Base-by-base conservation (phyloP, 768 basidiomycete genomes). In the Psilocybe cubensis region DNA sequence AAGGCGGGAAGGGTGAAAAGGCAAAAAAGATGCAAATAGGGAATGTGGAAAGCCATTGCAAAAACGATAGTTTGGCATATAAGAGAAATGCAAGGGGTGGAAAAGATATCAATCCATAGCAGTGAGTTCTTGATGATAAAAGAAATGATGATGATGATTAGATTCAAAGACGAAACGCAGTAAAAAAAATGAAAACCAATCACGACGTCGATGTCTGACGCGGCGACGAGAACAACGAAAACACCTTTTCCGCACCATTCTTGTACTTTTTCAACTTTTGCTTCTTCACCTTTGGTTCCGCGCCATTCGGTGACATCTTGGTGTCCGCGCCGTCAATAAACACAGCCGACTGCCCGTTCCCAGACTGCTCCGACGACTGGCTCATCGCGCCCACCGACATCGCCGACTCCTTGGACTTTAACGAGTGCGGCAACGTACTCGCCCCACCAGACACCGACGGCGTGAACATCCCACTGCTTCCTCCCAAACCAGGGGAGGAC, bases 201-300 rank as follows among this genome's bases (percentile, higher is more conserved):
- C 48, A 58, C 20, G 56, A 52, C 40, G 58, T 45, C 12, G 59
- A 54, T 38, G 58, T 45, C 46, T 80, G 83, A 56, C 82, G 88
- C 58, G 89, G 87, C 24, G 88, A 84, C 41, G 88, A 87, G 71
- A 94, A 93, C 61, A 94, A 76, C 28, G 91, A 91, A 56, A 94
- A 79, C 54, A 94, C 82, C 62, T 93, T 93, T 77, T 92, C 91
- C 2, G 92, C 91, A 59, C 87, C 89, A 68, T 92, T 87, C 75
- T 92, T 93, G 77, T 91, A 91, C 75, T 87, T 92, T 80, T 88
- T 90, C 72, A 91, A 70, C 72, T 89, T 92, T 78, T 84, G 91
- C 66, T 71, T 85, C 83, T 82, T 87, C 59, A 76, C 76, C 68
- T 84, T 87, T 65, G 86, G 82, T n/a, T 79, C 76, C 47, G 59